phyloP scores from a whole-genome alignment of 2,329 filamentous ascomycete genomes.

The Exophiala sp. region DNA sequence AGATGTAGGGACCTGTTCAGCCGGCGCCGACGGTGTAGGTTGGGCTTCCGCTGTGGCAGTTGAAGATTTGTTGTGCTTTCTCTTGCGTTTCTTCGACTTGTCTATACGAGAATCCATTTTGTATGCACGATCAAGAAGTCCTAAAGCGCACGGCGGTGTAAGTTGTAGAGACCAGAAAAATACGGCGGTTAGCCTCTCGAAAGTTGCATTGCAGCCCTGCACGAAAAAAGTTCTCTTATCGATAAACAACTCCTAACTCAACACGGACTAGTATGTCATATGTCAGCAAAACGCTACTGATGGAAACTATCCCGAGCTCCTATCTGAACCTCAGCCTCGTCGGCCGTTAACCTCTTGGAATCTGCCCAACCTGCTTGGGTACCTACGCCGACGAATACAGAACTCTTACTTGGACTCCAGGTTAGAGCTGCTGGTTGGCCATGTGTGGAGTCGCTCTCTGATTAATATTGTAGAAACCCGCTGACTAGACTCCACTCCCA shows the following conservation, averaged over 20 bases:
- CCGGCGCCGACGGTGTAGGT: slow-evolving; percentile 13
- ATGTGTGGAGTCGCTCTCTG: too few relatives aligned
- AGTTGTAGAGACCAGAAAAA: neutral
- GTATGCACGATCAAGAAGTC: neutral
- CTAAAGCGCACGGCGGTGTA: neutral
- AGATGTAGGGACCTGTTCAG: slow-evolving; percentile 20
- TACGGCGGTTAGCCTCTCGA: neutral
- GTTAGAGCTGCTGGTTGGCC: too few relatives aligned
- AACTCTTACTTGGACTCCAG: too few relatives aligned
- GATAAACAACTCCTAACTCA: neutral
- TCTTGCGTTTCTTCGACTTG: slow-evolving; percentile 41
- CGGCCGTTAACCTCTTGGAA: too few relatives aligned
- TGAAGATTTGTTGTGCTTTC: slow-evolving; percentile 37
- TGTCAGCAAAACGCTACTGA: neutral
- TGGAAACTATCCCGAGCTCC: neutral
- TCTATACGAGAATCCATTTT: slow-evolving; percentile 14
- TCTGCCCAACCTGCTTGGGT: too few relatives aligned
- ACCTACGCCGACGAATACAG: too few relatives aligned
- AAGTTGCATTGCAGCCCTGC: neutral
- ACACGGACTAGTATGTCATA: neutral
- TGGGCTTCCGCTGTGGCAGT: slow-evolving; percentile 22
- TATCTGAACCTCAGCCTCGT: neutral
- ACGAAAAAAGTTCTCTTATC: slow-evolving; percentile 1
- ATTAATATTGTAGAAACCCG: too few relatives aligned
- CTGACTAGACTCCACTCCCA: too few relatives aligned